Evolutionary conservation across 768 basidiomycete species (phyloP).

Genomic region (Chiua virens): DNA sequence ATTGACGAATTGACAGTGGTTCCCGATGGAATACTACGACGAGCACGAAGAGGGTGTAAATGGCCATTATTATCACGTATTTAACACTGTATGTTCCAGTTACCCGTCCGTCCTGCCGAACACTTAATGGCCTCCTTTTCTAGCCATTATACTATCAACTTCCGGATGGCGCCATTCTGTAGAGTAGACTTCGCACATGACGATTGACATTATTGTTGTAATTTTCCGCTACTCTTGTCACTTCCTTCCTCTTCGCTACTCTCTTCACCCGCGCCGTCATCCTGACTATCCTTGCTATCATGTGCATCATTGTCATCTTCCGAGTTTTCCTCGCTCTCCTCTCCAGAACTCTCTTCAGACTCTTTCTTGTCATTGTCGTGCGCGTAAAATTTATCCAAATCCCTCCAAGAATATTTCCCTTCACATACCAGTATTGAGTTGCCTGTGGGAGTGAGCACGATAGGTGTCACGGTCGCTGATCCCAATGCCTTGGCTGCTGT

Average conservation of each 20-base stretch:
- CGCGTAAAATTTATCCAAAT: constrained; percentile 79
- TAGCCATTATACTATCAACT: constrained; percentile 57
- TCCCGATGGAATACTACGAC: constrained; percentile 71
- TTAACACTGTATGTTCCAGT: constrained; percentile 55
- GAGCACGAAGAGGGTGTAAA: constrained; percentile 55
- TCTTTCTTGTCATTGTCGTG: constrained; percentile 36
- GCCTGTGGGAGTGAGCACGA: constrained; percentile 57
- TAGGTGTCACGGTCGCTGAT: constrained; percentile 39
- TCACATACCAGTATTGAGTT: constrained; percentile 45
- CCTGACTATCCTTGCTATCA: constrained; percentile 29
- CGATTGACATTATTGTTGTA: constrained; percentile 10
- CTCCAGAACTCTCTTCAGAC: constrained; percentile 30
- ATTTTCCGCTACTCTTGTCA: constrained; percentile 12
- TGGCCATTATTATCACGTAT: constrained; percentile 79
- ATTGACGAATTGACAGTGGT: constrained; percentile 54
- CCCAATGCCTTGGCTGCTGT: constrained; percentile 27
- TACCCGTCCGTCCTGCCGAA: not conserved
- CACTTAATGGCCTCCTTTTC: not conserved
- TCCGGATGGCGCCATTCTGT: constrained; percentile 44
- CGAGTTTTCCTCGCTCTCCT: constrained; percentile 32
- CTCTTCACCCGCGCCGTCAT: constrained; percentile 23
- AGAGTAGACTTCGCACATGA: constrained; percentile 5
- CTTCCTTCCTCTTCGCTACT: constrained; percentile 21
- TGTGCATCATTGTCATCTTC: constrained; percentile 28
- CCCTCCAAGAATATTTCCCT: constrained; percentile 48